phyloP scores from a whole-genome alignment of 169 alveolate genomes.

The Eimeria zaria region DNA sequence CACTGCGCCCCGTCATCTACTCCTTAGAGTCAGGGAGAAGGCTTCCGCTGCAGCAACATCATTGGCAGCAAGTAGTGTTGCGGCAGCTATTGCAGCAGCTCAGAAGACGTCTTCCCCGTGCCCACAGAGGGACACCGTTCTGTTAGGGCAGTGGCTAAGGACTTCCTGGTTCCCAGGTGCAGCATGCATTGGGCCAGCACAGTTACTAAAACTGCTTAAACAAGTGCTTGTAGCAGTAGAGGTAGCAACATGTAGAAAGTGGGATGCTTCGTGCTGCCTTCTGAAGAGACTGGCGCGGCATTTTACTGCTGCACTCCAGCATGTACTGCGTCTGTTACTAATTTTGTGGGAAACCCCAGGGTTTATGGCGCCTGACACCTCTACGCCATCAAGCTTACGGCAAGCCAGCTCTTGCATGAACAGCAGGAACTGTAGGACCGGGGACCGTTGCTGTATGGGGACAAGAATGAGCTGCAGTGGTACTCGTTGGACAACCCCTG shows the following conservation, averaged over 20 bases:
- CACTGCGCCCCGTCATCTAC: background rate
- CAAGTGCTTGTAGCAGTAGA: background rate
- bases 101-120: background rate
- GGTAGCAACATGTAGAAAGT: background rate
- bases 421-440: background rate
- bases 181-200: background rate
- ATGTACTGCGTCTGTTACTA: conserved; percentile 13
- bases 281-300: background rate
- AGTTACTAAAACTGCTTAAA: background rate
- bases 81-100: conserved; percentile 11
- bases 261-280: background rate
- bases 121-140: background rate
- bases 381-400: background rate
- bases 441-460: background rate
- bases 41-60: background rate
- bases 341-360: background rate
- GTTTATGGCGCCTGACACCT: background rate
- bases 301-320: conserved; percentile 12
- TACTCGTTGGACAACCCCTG: conserved; percentile 15
- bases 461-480: background rate
- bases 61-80: background rate
- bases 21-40: background rate
- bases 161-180: background rate
- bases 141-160: conserved; percentile 5
- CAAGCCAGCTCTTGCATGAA: background rate